Conservation (phyloP, 305 asterid species). For the Fraxinus dipetala region DNA sequence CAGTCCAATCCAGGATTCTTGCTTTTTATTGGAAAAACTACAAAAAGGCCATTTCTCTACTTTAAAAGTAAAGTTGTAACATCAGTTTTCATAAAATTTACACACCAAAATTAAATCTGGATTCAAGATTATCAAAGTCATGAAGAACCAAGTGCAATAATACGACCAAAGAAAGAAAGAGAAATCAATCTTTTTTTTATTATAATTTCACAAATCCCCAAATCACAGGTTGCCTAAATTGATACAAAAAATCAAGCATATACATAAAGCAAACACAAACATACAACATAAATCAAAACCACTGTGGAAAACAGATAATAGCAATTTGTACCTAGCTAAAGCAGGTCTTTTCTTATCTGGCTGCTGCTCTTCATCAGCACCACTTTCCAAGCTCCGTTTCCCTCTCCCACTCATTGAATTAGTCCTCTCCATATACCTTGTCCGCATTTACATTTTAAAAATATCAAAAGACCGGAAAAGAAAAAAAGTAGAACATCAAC, state of each 20-base stretch:
- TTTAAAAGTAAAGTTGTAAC: background rate
- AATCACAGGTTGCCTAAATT: background rate
- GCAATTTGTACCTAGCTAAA: slow-evolving; percentile 62
- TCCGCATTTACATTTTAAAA: slow-evolving; percentile 62
- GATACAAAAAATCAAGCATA: background rate
- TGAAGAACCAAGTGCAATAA: background rate
- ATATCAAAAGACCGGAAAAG: slow-evolving; percentile 14
- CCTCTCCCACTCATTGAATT: slow-evolving; percentile 66
- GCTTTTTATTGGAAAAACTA: background rate
- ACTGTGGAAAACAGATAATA: background rate
- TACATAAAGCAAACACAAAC: slow-evolving; percentile 16
- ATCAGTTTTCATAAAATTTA: background rate
- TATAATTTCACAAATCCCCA: background rate
- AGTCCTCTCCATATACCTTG: slow-evolving; percentile 80
- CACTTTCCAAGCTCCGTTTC: slow-evolving; percentile 75
- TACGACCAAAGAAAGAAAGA: slow-evolving; percentile 9
- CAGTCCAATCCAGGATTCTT: background rate
- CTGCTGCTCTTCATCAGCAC: slow-evolving; percentile 55
- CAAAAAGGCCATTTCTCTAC: background rate
- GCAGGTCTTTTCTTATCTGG: slow-evolving; percentile 77
- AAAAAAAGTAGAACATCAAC: background rate
- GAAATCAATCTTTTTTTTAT: background rate
- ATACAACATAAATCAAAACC: background rate
- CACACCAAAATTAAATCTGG: background rate
- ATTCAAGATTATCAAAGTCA: background rate